These are phyloP conservation scores for Juncus inflexus DNA, from an alignment of 176 grass and related monocot species.

Conservation along the genomic window DNA sequence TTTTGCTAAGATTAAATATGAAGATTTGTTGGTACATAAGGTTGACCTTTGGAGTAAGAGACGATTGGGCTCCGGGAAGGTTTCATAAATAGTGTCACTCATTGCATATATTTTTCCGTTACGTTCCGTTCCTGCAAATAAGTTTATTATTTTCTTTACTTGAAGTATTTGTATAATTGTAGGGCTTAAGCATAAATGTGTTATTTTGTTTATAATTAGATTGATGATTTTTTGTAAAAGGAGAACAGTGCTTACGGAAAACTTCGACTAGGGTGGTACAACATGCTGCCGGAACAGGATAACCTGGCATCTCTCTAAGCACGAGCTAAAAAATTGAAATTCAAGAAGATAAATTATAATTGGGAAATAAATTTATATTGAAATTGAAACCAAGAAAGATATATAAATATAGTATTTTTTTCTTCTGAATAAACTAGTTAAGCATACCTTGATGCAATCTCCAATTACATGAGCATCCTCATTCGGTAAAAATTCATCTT, in stretches of 20 bases:
- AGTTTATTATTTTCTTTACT: constrained; percentile 29
- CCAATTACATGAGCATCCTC: constrained; percentile 98
- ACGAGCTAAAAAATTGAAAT: constrained; percentile 46
- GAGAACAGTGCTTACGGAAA: constrained; percentile 57
- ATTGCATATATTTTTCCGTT: constrained; percentile 63
- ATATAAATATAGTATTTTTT: no score
- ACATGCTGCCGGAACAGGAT: constrained; percentile 78
- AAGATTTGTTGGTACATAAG: not conserved
- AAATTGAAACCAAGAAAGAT: no score
- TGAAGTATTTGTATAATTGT: not conserved
- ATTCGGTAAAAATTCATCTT: constrained; percentile 80
- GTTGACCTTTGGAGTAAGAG: constrained; percentile 74
- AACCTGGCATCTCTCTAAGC: constrained; percentile 84
- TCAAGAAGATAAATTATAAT: constrained; percentile 23
- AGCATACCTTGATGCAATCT: constrained; percentile 93
- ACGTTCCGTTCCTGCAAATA: constrained; percentile 57
- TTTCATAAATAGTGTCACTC: constrained; percentile 73
- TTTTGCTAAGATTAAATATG: no score
- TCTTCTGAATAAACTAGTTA: no score
- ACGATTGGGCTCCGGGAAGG: constrained; percentile 85
- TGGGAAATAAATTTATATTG: not conserved
- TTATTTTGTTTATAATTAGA: no score
- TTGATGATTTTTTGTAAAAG: no score
- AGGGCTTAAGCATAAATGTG: no score
- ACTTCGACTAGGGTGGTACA: constrained; percentile 81